These are phyloP conservation scores for Trichomonascaceae sp. DNA, from an alignment of 1,139 yeast species.

Conservation along the genomic window DNA sequence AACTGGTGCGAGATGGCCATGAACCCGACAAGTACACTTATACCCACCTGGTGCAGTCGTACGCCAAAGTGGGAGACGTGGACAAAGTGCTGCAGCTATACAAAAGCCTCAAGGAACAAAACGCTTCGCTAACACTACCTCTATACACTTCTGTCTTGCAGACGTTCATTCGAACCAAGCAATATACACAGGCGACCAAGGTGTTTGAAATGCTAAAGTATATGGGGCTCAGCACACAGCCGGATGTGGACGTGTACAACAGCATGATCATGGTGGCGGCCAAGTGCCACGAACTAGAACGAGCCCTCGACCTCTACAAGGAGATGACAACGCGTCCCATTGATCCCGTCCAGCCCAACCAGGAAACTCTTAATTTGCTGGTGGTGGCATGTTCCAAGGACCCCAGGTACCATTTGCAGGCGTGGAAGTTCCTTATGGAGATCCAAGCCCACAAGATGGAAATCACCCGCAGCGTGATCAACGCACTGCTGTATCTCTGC, in stretches of 20 bases:
- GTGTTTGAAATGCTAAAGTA: conserved; percentile 82
- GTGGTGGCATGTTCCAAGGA: conserved; percentile 64
- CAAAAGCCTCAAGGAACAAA: conserved; percentile 3
- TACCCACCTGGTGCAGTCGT: conserved; percentile 33
- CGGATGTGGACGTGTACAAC: conserved; percentile 55
- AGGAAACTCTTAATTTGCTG: conserved; percentile 44
- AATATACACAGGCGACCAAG: conserved; percentile 49
- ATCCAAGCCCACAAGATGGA: conserved; percentile 37
- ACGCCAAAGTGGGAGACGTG: conserved; percentile 25
- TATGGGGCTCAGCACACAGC: conserved; percentile 47
- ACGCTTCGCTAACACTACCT: conserved; percentile 27
- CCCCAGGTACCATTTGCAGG: conserved; percentile 34
- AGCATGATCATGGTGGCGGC: conserved; percentile 57
- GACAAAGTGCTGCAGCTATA: background rate
- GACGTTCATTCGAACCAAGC: conserved; percentile 43
- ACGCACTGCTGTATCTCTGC: conserved; percentile 59
- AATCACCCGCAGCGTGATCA: conserved; percentile 40
- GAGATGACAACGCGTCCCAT: conserved; percentile 42
- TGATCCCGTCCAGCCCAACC: conserved; percentile 30
- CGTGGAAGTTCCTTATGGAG: conserved; percentile 72
- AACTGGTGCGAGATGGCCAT: conserved; percentile 22
- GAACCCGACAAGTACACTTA: conserved; percentile 31
- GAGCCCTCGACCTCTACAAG: conserved; percentile 60
- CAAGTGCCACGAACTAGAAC: conserved; percentile 49
- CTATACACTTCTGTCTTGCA: conserved; percentile 55